phyloP scores from a whole-genome alignment of 2,329 filamentous ascomycete genomes.

The Phyllosticta citribraziliensis region DNA sequence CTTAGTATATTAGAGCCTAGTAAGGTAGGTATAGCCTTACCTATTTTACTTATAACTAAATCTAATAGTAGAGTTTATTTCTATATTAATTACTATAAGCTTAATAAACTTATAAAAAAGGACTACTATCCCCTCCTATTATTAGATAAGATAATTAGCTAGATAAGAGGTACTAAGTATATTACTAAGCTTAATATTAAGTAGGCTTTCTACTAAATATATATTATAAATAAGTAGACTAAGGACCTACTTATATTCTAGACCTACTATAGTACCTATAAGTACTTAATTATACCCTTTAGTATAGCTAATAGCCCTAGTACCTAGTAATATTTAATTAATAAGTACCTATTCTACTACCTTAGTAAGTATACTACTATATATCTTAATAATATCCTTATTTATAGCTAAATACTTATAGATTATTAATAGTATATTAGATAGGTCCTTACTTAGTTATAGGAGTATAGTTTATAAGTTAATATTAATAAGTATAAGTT shows the following conservation, averaged over 20 bases:
- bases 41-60: constrained; percentile 9
- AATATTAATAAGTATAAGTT: constrained; percentile 12
- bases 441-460: constrained; percentile 3
- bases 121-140: constrained; percentile 8
- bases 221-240: constrained; percentile 10
- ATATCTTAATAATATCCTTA: constrained; percentile 15
- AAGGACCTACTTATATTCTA: constrained; percentile 9
- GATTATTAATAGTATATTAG: constrained; percentile 9
- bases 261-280: constrained; percentile 10
- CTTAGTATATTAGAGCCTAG: not conserved
- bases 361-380: constrained; percentile 12
- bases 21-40: not conserved
- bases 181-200: constrained; percentile 14
- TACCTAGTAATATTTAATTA: constrained; percentile 13
- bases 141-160: constrained; percentile 9
- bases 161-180: constrained; percentile 6
- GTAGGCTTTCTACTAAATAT: constrained; percentile 10
- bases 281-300: constrained; percentile 14
- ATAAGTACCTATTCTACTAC: constrained; percentile 10
- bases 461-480: constrained; percentile 3
- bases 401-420: constrained; percentile 7
- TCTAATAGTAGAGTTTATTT: not conserved
- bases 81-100: constrained; percentile 11
- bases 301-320: constrained; percentile 12
- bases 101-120: constrained; percentile 13